Percentiles rank a stretch among this genome's conserved stretches.
Evolutionary conservation across 2,329 filamentous ascomycete species (phyloP).

Genomic region (Cadophora sp.): DNA sequence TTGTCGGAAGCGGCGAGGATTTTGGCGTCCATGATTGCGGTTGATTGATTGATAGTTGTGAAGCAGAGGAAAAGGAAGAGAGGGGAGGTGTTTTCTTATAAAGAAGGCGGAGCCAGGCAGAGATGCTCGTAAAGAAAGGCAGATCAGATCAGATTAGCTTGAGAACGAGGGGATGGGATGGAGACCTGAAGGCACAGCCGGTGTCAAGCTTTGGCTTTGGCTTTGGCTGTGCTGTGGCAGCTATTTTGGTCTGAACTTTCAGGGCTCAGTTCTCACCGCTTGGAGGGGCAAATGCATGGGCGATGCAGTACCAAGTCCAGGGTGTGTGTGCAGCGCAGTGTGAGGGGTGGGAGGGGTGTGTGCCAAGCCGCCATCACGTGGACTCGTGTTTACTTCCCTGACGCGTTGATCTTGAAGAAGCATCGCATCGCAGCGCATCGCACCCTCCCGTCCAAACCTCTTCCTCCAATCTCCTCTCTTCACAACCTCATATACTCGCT

Average conservation of each 20-base stretch:
- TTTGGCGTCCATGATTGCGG: constrained; percentile 53
- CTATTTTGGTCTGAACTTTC: constrained; percentile 12
- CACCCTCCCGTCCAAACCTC: background rate
- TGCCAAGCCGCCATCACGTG: constrained; percentile 2
- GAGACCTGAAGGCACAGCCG: constrained; percentile 4
- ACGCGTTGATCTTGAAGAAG: background rate
- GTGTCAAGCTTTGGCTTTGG: constrained; percentile 6
- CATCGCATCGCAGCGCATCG: no score
- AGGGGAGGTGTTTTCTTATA: background rate
- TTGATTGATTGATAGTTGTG: constrained; percentile 9
- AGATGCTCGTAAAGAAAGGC: constrained; percentile 11
- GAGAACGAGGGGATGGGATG: background rate
- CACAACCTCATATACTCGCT: background rate
- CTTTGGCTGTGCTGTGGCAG: background rate
- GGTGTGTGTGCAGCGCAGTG: no score
- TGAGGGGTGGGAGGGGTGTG: no score
- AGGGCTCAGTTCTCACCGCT: constrained; percentile 4
- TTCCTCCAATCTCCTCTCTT: background rate
- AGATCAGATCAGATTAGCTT: background rate
- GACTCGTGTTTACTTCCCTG: constrained; percentile 3
- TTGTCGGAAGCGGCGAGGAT: constrained; percentile 67
- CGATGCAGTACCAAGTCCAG: no score
- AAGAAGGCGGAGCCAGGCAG: constrained; percentile 12
- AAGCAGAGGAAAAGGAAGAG: constrained; percentile 5
- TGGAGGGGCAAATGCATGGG: constrained; percentile 15